Evolutionary conservation across 129 eudicot genomes (phyloP), one percentile per base, ranked within the genome.

Genomic region (Rutidosis leptorrhynchoides): DNA sequence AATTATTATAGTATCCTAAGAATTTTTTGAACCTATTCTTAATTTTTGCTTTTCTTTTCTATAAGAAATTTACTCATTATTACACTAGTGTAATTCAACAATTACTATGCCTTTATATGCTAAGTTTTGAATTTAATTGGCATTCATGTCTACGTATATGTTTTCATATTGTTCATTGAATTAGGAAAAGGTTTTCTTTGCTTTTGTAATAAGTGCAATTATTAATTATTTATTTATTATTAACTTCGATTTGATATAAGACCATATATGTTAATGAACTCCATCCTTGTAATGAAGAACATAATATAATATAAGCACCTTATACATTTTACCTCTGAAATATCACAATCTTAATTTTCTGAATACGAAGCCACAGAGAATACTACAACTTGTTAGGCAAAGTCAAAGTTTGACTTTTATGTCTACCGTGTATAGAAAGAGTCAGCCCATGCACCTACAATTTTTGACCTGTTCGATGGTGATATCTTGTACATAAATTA

Each of bases 31-130:
- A 33, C 17, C 48, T 52, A 22, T 57, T 42, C 15, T 74, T 58
- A n/a, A 32, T 27, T 58, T 66, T 66, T 51, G 25, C 43, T 42
- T 56, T 16, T 15, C 24, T 43, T 28, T 45, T 60, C 24, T 69
- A 37, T 58, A 71, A 71, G 72, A 67, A 48, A 64, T 53, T 64
- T 73, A 74, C 48, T 33, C 54, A 15, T 27, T 40, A 45, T 46
- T 64, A 24, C n/a, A n/a, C n/a, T 69, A 62, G 81, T 69, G 81
- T 64, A 43, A 70, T 70, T 66, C 51, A 74, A 74, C 65, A n/a
- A 54, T 42, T 43, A 54, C 25, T 56, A 23, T 55, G n/a, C 28
- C 28, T 21, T 11, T 54, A 54, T 19, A 7, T 22, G 16, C n/a
- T n/a, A n/a, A n/a, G n/a, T n/a, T n/a, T n/a, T n/a, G n/a, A n/a